A percentile compares a stretch with the other conserved stretches of the same genome.
These are phyloP conservation scores for Podaxis sp. DNA, from an alignment of 768 basidiomycete species.

Conservation along the genomic window DNA sequence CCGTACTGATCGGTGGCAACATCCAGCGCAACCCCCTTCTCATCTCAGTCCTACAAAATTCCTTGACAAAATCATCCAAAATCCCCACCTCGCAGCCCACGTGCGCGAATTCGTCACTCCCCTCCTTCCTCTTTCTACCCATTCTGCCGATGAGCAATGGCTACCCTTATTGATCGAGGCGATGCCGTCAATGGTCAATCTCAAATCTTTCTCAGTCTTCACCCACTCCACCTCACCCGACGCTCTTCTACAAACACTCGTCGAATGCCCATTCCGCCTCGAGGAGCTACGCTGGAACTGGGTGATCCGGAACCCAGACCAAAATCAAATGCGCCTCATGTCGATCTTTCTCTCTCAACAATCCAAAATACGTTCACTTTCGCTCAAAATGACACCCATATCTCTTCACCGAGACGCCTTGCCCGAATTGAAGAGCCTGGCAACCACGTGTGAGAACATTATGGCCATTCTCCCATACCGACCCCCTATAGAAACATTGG, in stretches of 20 bases:
- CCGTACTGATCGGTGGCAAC: neutral
- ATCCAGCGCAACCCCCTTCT: neutral
- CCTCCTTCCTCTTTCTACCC: neutral
- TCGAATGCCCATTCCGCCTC: neutral
- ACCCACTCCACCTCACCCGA: neutral
- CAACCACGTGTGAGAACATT: conserved; percentile 1
- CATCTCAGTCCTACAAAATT: neutral
- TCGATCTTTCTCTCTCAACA: neutral
- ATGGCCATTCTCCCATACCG: neutral
- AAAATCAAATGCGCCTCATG: neutral
- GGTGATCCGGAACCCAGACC: neutral
- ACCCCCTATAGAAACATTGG: neutral
- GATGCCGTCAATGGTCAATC: conserved; percentile 5
- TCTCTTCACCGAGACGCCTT: neutral
- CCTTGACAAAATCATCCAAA: neutral
- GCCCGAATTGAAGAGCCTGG: neutral
- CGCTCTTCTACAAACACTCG: neutral
- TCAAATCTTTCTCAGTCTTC: conserved; percentile 8
- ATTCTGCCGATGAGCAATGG: neutral
- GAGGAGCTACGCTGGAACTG: conserved; percentile 6
- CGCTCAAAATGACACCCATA: conserved; percentile 6
- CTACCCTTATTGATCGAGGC: neutral
- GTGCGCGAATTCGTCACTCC: conserved; percentile 7
- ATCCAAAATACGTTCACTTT: neutral
- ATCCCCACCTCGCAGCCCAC: neutral